These are phyloP conservation scores for Chamaecrista fasciculata DNA, from an alignment of 306 rosid genomes.

Conservation along the genomic window DNA sequence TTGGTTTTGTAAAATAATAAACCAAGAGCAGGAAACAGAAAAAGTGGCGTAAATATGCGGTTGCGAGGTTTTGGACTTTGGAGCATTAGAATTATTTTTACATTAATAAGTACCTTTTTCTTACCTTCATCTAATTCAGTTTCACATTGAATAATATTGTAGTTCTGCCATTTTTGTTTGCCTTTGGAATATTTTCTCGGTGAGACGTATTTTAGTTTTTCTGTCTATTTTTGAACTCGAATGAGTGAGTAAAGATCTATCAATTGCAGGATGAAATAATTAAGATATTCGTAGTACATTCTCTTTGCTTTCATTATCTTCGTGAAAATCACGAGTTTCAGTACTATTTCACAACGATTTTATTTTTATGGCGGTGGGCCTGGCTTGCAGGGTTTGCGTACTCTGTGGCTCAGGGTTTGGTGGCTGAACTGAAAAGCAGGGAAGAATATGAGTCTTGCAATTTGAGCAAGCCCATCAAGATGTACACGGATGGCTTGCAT, in stretches of 20 bases:
- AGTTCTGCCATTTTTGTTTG: neutral
- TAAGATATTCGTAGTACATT: too few relatives aligned
- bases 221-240: too few relatives aligned
- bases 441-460: conserved; percentile 76
- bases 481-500: conserved; percentile 77
- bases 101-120: neutral
- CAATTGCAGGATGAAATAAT: too few relatives aligned
- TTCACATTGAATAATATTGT: neutral
- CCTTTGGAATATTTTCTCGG: neutral
- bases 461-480: conserved; percentile 54
- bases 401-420: conserved; percentile 55
- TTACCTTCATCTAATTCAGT: neutral
- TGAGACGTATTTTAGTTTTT: too few relatives aligned
- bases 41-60: too few relatives aligned
- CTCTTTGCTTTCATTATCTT: too few relatives aligned
- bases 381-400: conserved; percentile 71
- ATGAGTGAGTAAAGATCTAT: too few relatives aligned
- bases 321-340: neutral
- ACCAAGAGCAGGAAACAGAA: too few relatives aligned
- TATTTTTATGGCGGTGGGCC: too few relatives aligned
- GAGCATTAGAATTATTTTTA: neutral
- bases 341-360: too few relatives aligned
- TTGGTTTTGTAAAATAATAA: neutral
- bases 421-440: conserved; percentile 56
- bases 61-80: too few relatives aligned